Evolutionary conservation across 345 rosid species (phyloP), one percentile per base, ranked within the genome.

Genomic region (Dipteronia sinensis): DNA sequence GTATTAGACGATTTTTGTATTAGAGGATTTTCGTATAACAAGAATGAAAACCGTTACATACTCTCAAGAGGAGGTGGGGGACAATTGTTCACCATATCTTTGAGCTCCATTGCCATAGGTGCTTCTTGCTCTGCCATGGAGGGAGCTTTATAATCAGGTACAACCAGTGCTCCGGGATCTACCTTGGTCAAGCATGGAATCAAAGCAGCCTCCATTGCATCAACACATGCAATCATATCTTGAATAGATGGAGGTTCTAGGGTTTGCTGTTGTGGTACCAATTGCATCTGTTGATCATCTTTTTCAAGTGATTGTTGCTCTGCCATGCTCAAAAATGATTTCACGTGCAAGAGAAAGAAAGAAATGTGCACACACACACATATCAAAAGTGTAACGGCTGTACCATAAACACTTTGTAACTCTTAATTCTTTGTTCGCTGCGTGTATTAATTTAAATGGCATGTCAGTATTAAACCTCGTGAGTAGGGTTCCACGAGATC

Each of bases 161-260:
- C 23, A 4, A 16, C 38, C 38, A 34, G 27, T 9, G 13, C 67
- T 42, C 15, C 61, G 55, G 17, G 40, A 15, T 61, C 56, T 42
- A 61, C 42, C 27, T 61, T 20, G 10, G 11, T 47, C 56, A 61
- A 42, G 67, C 67, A 73, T 4, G 56, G 67, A 59, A 59, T 40
- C 56, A 73, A 61, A 22, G 67, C 40, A 42, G 34, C 67, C 23
- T 73, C 56, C 15, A 73, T 12, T 42, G 22, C 67, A 73, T 73
- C 46, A 53, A 61, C 67, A 0, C 34, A 22, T 15, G 56, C 67
- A 61, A 23, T 42, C 67, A 73, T 61, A 23, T 61, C 67, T 61
- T 73, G 40, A 5, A 29, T 65, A 1, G 68, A 15, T 15, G 44
- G 7, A 9, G 19, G 3, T 19, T 13, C 6, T 4, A 51, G 62